Percentiles rank a stretch among this genome's conserved stretches.
These are phyloP conservation scores for Hypoxylon lenormandii DNA, from an alignment of 495 filamentous ascomycete genomes.

Conservation along the genomic window DNA sequence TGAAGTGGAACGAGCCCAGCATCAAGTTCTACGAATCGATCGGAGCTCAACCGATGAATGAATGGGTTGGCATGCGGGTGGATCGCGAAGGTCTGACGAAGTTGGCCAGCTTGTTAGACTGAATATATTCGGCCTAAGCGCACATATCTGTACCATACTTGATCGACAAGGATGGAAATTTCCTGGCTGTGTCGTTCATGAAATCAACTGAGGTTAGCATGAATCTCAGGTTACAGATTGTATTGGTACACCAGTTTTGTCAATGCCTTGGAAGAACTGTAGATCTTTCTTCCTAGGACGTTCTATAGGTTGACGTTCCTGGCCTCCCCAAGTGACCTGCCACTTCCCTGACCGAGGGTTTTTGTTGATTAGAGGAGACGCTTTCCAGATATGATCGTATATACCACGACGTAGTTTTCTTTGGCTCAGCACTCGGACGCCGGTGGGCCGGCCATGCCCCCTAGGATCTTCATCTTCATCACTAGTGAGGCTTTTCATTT, in stretches of 20 bases:
- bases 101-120: constrained; percentile 65
- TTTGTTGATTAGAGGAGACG: constrained; percentile 49
- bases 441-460: constrained; percentile 48
- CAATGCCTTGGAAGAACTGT: constrained; percentile 50
- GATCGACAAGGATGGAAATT: not conserved
- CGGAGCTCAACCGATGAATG: constrained; percentile 82
- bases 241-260: constrained; percentile 24
- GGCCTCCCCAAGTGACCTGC: constrained; percentile 54
- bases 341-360: constrained; percentile 43
- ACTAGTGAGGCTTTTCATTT: constrained; percentile 54
- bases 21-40: constrained; percentile 88
- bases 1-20: constrained; percentile 90
- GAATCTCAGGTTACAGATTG: not conserved
- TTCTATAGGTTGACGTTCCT: constrained; percentile 15
- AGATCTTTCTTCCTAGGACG: constrained; percentile 29
- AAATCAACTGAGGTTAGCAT: not conserved
- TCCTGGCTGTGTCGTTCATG: not conserved
- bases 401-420: constrained; percentile 49
- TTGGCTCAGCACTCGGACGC: constrained; percentile 38
- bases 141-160: not conserved
- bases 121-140: constrained; percentile 7
- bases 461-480: constrained; percentile 53
- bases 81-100: constrained; percentile 76
- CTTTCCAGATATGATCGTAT: constrained; percentile 51
- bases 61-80: constrained; percentile 93